These are phyloP conservation scores for Endotrypanum monterogeii DNA, from an alignment of 208 protist species.

Conservation along the genomic window DNA sequence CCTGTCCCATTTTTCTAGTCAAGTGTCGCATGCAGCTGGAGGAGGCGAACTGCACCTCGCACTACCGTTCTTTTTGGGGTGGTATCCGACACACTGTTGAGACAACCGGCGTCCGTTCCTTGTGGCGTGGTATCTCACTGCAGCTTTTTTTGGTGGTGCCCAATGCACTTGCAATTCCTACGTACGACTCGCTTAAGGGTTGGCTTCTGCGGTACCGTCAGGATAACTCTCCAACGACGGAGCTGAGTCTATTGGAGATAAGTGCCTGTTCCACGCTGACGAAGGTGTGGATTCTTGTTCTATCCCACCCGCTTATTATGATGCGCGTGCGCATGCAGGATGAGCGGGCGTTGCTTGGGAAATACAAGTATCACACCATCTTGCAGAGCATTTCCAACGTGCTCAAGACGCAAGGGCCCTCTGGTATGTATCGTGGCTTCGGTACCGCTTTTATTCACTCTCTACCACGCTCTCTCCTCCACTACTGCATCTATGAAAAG, in stretches of 20 bases:
- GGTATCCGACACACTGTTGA: constrained; percentile 55
- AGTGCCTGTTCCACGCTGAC: constrained; percentile 72
- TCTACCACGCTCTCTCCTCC: constrained; percentile 68
- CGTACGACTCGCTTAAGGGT: constrained; percentile 81
- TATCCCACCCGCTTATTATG: constrained; percentile 83
- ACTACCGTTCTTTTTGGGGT: constrained; percentile 70
- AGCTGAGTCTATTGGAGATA: constrained; percentile 69
- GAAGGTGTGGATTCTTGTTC: constrained; percentile 56
- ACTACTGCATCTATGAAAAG: constrained; percentile 87
- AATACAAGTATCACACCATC: constrained; percentile 62
- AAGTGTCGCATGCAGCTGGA: constrained; percentile 88
- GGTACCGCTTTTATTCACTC: constrained; percentile 65
- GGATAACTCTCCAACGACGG: constrained; percentile 24
- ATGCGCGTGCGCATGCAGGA: constrained; percentile 86
- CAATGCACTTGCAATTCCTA: constrained; percentile 73
- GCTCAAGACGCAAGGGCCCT: constrained; percentile 60
- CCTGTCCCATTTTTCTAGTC: constrained; percentile 70
- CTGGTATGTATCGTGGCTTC: constrained; percentile 79
- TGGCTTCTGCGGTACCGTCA: constrained; percentile 45
- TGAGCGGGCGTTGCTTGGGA: constrained; percentile 52
- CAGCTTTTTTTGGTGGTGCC: constrained; percentile 83
- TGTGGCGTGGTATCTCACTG: constrained; percentile 78
- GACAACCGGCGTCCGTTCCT: constrained; percentile 65
- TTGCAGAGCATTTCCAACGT: constrained; percentile 51
- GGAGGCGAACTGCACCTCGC: constrained; percentile 35